phyloP scores from a whole-genome alignment of 1,284 basidiomycete species.

The Malassezia furfur region DNA sequence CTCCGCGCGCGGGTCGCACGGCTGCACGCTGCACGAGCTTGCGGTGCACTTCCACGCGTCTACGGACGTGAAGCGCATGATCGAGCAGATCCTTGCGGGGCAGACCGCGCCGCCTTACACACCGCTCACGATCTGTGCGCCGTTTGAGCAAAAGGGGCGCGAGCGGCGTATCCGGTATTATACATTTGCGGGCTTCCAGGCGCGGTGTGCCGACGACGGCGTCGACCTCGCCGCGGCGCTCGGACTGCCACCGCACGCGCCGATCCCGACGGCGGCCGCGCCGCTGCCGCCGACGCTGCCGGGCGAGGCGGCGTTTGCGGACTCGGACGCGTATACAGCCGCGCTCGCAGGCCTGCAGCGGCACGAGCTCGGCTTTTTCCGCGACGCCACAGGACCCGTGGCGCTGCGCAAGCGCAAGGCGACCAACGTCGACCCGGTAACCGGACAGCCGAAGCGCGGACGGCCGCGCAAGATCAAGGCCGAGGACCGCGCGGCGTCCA shows the following conservation, averaged over 20 bases:
- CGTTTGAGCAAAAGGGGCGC: constrained; percentile 18
- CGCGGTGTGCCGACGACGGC: constrained; percentile 3
- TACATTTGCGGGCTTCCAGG: constrained; percentile 7
- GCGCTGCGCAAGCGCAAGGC: neutral
- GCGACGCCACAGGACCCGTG: constrained; percentile 9
- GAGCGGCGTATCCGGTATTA: constrained; percentile 19
- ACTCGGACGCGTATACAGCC: neutral
- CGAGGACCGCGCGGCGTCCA: neutral
- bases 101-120: constrained; percentile 8
- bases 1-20: neutral
- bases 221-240: constrained; percentile 10
- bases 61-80: constrained; percentile 16
- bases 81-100: constrained; percentile 15
- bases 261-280: neutral
- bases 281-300: constrained; percentile 6
- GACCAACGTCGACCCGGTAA: constrained; percentile 5
- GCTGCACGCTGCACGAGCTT: constrained; percentile 17
- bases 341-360: neutral
- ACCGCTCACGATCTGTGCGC: constrained; percentile 11
- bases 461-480: constrained; percentile 13
- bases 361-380: constrained; percentile 10
- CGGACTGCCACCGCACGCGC: neutral
- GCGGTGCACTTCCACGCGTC: constrained; percentile 9
- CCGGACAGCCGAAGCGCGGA: constrained; percentile 15
- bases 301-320: constrained; percentile 7